Evolutionary conservation across 441 rosid species (phyloP).

Genomic region (Bocquillonia castaneifolia): DNA sequence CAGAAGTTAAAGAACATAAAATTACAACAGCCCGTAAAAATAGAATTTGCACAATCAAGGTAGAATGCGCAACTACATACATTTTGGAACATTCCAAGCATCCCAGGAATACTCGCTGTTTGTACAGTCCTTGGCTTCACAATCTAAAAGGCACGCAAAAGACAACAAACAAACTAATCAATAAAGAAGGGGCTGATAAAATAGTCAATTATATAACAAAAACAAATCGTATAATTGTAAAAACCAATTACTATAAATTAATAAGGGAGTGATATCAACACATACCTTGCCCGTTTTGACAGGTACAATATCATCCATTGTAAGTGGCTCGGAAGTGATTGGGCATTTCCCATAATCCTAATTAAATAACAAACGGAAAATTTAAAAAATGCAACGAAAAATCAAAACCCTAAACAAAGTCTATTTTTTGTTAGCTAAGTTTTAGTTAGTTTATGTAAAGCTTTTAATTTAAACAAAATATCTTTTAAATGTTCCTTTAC

Average conservation of each 20-base stretch:
- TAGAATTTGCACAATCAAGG: background rate
- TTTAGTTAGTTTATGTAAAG: background rate
- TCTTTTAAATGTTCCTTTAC: too few species aligned
- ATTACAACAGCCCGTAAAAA: background rate
- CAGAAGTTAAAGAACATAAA: too few species aligned
- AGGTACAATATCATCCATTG: conserved; percentile 67
- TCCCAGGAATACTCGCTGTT: conserved; percentile 94
- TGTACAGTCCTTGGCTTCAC: conserved; percentile 85
- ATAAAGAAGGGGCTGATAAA: background rate
- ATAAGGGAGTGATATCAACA: too few species aligned
- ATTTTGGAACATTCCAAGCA: conserved; percentile 90
- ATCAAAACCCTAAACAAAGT: background rate
- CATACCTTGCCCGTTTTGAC: conserved; percentile 77
- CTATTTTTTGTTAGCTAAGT: too few species aligned
- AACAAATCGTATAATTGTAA: too few species aligned
- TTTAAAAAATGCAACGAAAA: background rate
- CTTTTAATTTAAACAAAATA: too few species aligned
- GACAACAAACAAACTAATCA: conserved; percentile 11
- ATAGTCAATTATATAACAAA: background rate
- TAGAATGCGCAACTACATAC: conserved; percentile 42
- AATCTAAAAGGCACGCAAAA: conserved; percentile 42
- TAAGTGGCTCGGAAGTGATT: conserved; percentile 71
- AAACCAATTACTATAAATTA: too few species aligned
- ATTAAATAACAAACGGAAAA: background rate
- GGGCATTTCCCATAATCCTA: conserved; percentile 98